phyloP scores from a whole-genome alignment of 176 grass and related monocot species.

The Thalia dealbata region DNA sequence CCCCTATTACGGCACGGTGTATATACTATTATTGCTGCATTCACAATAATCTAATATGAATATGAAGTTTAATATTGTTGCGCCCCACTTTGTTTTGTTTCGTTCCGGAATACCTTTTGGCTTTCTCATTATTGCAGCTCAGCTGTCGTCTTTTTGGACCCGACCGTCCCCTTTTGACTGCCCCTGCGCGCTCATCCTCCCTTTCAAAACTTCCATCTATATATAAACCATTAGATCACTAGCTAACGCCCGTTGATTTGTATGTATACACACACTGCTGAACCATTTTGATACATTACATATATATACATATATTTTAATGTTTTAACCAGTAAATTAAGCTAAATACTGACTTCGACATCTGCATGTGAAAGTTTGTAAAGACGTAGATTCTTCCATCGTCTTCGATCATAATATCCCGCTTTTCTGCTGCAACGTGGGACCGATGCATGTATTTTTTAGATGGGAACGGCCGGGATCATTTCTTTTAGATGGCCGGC shows the following conservation, averaged over 20 bases:
- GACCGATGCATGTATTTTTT: no score
- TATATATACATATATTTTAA: neutral
- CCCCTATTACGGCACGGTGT: no score
- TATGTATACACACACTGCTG: neutral
- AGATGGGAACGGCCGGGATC: neutral
- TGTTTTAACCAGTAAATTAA: no score
- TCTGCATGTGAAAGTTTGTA: neutral
- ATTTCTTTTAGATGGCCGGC: neutral
- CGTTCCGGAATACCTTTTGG: constrained; percentile 46
- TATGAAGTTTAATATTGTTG: neutral
- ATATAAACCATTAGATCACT: neutral
- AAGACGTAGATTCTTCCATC: neutral
- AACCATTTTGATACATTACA: no score
- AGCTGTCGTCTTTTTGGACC: constrained; percentile 49
- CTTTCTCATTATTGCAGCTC: constrained; percentile 87
- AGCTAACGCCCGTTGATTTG: neutral
- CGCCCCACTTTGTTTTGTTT: constrained; percentile 93
- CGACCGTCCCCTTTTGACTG: constrained; percentile 87
- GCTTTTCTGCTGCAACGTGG: no score
- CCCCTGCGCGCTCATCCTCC: constrained; percentile 7
- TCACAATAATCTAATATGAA: no score
- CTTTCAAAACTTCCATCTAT: neutral
- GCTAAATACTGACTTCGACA: no score
- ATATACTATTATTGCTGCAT: no score
- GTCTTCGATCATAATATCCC: neutral